These are phyloP conservation scores for Castanopsis chinensis DNA, from an alignment of 306 rosid genomes.

Conservation along the genomic window DNA sequence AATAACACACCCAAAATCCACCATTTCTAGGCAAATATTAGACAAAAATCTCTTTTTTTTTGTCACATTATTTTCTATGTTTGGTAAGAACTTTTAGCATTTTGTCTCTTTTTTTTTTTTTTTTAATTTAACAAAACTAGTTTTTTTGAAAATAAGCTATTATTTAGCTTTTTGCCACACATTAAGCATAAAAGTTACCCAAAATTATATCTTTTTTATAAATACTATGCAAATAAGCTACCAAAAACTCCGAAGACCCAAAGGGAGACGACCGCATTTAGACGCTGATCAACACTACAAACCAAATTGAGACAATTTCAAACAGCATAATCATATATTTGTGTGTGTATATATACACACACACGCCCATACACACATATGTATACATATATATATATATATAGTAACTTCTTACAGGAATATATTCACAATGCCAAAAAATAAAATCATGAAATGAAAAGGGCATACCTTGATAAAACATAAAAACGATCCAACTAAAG, in stretches of 20 bases:
- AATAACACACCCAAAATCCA: neutral
- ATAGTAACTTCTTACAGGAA: neutral
- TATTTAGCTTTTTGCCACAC: neutral
- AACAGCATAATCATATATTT: neutral
- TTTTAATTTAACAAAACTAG: no score
- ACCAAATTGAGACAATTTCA: neutral
- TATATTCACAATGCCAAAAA: neutral
- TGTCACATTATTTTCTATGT: no score
- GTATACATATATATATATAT: no score
- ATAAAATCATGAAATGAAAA: neutral
- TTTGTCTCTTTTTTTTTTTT: no score
- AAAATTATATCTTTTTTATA: neutral
- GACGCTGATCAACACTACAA: neutral
- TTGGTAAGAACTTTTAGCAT: no score
- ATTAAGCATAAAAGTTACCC: neutral
- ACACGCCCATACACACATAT: no score
- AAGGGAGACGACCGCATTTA: neutral
- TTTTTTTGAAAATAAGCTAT: neutral
- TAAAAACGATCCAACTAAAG: slow-evolving; percentile 69
- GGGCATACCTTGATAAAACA: slow-evolving; percentile 77
- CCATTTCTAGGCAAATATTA: neutral
- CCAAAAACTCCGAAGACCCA: no score
- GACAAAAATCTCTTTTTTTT: neutral
- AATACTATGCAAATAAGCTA: neutral
- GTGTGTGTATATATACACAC: no score